Percentiles rank a stretch among this genome's conserved stretches.
Evolutionary conservation across 805 yeast species (phyloP).

Genomic region (Saturnispora besseyi): DNA sequence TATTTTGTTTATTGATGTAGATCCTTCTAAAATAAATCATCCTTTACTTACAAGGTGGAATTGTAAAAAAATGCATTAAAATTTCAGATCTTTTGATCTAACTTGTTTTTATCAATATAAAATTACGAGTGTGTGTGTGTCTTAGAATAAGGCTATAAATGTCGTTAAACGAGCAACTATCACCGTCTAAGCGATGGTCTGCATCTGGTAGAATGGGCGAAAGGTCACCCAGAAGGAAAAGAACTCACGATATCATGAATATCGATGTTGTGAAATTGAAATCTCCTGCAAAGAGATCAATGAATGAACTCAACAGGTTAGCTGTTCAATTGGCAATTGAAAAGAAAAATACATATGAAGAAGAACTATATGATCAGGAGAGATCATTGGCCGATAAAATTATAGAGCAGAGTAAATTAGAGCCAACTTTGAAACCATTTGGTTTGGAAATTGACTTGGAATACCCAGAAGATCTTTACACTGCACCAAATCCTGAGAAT

Average conservation of each 20-base stretch:
- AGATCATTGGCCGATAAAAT: conserved; percentile 38
- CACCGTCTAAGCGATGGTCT: conserved; percentile 2
- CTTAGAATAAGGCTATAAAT: not conserved
- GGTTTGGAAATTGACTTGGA: conserved; percentile 15
- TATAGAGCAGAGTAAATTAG: conserved; percentile 29
- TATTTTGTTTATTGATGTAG: not conserved
- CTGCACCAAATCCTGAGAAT: not conserved
- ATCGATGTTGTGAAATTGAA: conserved; percentile 35
- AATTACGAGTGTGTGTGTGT: too few species aligned
- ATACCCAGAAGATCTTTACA: conserved; percentile 7
- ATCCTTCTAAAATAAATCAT: too few species aligned
- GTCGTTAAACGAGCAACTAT: not conserved
- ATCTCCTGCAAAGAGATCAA: conserved; percentile 34
- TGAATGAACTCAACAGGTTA: conserved; percentile 33
- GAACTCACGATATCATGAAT: conserved; percentile 18
- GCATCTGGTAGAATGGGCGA: conserved; percentile 16
- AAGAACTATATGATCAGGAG: conserved; percentile 33
- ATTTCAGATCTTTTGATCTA: not conserved
- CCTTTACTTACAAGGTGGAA: too few species aligned
- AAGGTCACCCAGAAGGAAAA: conserved; percentile 30
- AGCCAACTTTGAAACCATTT: conserved; percentile 17
- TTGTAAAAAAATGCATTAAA: not conserved
- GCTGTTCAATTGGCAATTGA: conserved; percentile 42
- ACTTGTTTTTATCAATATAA: not conserved
- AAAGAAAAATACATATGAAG: conserved; percentile 15